phyloP scores from a whole-genome alignment of 2,329 filamentous ascomycete genomes.

The Monosporascus sp. region DNA sequence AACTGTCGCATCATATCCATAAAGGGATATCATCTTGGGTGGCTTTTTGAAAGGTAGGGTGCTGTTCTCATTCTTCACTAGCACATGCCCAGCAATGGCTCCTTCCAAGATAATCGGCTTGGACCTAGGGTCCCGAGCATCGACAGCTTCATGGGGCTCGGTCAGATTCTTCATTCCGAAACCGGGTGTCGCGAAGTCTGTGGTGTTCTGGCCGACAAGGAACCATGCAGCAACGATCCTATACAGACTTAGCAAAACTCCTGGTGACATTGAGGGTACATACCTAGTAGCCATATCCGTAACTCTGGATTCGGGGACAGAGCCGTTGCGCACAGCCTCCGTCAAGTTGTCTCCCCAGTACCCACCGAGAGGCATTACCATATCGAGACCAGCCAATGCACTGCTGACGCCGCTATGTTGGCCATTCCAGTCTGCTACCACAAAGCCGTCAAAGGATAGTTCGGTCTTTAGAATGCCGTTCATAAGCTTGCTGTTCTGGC shows the following conservation, averaged over 20 bases:
- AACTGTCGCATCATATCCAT: slow-evolving; percentile 59
- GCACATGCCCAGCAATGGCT: slow-evolving; percentile 60
- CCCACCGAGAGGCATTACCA: slow-evolving; percentile 59
- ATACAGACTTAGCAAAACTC: slow-evolving; percentile 41
- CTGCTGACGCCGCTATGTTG: slow-evolving; percentile 54
- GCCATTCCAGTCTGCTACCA: slow-evolving; percentile 65
- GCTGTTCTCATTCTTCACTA: slow-evolving; percentile 67
- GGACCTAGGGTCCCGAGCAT: slow-evolving; percentile 44
- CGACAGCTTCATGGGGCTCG: slow-evolving; percentile 37
- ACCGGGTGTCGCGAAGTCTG: slow-evolving; percentile 38
- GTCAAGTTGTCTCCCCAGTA: slow-evolving; percentile 64
- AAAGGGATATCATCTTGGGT: slow-evolving; percentile 51
- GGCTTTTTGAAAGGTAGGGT: slow-evolving; percentile 57
- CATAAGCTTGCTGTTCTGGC: slow-evolving; percentile 64
- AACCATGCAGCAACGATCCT: slow-evolving; percentile 61
- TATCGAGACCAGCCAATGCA: slow-evolving; percentile 58
- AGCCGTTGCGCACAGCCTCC: slow-evolving; percentile 71
- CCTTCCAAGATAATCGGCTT: slow-evolving; percentile 42
- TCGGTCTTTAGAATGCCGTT: slow-evolving; percentile 64
- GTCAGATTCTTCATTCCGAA: slow-evolving; percentile 58
- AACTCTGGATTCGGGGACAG: slow-evolving; percentile 62
- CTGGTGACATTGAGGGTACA: slow-evolving; percentile 39
- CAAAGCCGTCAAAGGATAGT: slow-evolving; percentile 62
- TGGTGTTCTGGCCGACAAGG: slow-evolving; percentile 46
- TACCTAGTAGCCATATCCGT: slow-evolving; percentile 75